Conservation (phyloP, 176 grass and related monocot species). For the Carex kokanica region DNA sequence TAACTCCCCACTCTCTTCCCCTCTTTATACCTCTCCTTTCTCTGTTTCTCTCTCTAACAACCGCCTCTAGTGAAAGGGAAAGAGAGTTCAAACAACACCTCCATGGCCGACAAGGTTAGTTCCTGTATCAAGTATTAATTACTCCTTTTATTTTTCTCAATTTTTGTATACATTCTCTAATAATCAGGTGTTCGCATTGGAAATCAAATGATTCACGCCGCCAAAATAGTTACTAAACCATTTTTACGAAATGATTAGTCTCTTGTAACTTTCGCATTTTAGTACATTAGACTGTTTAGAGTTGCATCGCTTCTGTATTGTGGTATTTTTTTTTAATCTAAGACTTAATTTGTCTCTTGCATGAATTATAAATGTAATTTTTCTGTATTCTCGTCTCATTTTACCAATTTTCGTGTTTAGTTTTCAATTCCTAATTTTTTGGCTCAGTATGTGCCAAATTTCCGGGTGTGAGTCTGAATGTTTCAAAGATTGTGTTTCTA, state of each 20-base stretch:
- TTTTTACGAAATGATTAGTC: not conserved
- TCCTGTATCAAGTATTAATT: not conserved
- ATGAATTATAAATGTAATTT: not conserved
- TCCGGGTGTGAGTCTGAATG: not conserved
- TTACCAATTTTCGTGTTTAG: not conserved
- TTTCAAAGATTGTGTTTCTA: not conserved
- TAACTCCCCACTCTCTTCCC: not conserved
- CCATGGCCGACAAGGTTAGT: conserved; percentile 58
- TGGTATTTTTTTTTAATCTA: not conserved
- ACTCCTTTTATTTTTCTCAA: not conserved
- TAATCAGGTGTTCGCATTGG: not conserved
- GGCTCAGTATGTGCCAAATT: not conserved
- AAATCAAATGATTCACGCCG: not conserved
- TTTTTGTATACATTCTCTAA: not conserved
- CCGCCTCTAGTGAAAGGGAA: not conserved
- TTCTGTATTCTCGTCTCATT: not conserved
- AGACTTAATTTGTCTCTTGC: not conserved
- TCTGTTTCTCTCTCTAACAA: not conserved
- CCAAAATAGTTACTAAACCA: not conserved
- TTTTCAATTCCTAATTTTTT: not conserved
- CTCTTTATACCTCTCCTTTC: not conserved
- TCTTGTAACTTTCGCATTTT: not conserved
- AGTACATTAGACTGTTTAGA: not conserved
- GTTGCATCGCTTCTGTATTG: not conserved
- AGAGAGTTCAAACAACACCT: not conserved